Percentiles rank a stretch among this genome's conserved stretches.
Evolutionary conservation across 495 filamentous ascomycete species (phyloP).

Genomic region (Podospora australis): DNA sequence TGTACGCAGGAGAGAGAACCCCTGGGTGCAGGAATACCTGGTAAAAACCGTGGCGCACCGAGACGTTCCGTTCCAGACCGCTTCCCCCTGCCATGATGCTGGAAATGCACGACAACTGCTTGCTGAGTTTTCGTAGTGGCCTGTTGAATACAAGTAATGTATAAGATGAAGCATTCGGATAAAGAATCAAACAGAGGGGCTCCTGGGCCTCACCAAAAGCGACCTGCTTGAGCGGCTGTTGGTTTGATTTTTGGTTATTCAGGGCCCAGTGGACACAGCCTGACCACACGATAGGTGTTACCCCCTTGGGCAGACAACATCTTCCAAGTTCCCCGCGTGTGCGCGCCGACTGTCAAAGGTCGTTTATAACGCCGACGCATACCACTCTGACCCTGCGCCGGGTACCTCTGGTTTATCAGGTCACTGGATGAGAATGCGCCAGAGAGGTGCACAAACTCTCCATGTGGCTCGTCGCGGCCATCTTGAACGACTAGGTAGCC

Average conservation of each 20-base stretch:
- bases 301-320: background rate
- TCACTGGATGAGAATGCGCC: conserved; percentile 29
- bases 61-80: too few relatives aligned
- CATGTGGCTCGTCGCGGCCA: conserved; percentile 16
- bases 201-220: conserved; percentile 2
- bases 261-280: background rate
- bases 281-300: background rate
- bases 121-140: too few relatives aligned
- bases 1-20: too few relatives aligned
- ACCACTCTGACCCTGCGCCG: conserved; percentile 11
- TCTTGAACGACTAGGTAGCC: conserved; percentile 6
- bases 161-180: too few relatives aligned
- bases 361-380: conserved; percentile 12
- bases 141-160: too few relatives aligned
- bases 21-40: too few relatives aligned
- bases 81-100: too few relatives aligned
- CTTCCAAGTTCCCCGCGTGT: too few relatives aligned
- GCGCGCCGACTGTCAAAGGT: conserved; percentile 1
- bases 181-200: too few relatives aligned
- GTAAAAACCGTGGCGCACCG: too few relatives aligned
- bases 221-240: background rate
- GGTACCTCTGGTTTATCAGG: conserved; percentile 8
- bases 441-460: conserved; percentile 21
- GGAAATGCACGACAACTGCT: too few relatives aligned
- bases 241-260: too few relatives aligned